Evolutionary conservation across 495 filamentous ascomycete species (phyloP).

Genomic region (Antarctomyces pellizariae): DNA sequence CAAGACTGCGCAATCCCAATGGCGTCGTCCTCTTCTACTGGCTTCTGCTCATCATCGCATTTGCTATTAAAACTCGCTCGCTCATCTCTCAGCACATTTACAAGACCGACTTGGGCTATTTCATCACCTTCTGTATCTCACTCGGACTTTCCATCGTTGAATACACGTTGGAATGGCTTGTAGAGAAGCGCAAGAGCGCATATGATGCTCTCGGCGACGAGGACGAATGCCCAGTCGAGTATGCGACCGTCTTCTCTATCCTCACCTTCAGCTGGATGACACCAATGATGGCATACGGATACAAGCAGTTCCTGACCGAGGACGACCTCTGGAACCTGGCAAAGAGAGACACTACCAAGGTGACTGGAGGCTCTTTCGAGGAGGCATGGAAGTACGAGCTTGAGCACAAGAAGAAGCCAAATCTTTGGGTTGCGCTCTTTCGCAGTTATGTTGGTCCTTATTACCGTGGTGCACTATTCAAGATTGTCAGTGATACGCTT

Average conservation of each 20-base stretch:
- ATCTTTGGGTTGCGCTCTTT: slow-evolving; percentile 82
- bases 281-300: slow-evolving; percentile 87
- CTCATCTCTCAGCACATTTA: slow-evolving; percentile 57
- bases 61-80: slow-evolving; percentile 70
- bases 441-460: slow-evolving; percentile 70
- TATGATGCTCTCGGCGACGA: slow-evolving; percentile 67
- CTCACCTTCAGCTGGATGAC: slow-evolving; percentile 99
- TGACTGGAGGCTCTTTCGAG: slow-evolving; percentile 41
- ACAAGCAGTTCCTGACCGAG: slow-evolving; percentile 78
- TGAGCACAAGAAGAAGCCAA: slow-evolving; percentile 46
- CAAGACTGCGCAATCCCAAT: slow-evolving; percentile 69
- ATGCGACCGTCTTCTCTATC: slow-evolving; percentile 81
- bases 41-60: slow-evolving; percentile 66
- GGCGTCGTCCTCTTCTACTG: slow-evolving; percentile 92
- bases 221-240: slow-evolving; percentile 88
- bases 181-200: slow-evolving; percentile 63
- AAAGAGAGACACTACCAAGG: slow-evolving; percentile 49
- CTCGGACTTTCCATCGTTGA: slow-evolving; percentile 49
- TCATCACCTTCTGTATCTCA: slow-evolving; percentile 51
- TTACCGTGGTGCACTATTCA: slow-evolving; percentile 55
- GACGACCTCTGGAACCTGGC: slow-evolving; percentile 93
- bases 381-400: slow-evolving; percentile 58
- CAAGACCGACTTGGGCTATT: slow-evolving; percentile 41
- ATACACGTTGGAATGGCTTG: slow-evolving; percentile 70
- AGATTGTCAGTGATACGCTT: slow-evolving; percentile 59